Evolutionary conservation across 768 basidiomycete species (phyloP).

Genomic region (Pleurotus pulmonarius): DNA sequence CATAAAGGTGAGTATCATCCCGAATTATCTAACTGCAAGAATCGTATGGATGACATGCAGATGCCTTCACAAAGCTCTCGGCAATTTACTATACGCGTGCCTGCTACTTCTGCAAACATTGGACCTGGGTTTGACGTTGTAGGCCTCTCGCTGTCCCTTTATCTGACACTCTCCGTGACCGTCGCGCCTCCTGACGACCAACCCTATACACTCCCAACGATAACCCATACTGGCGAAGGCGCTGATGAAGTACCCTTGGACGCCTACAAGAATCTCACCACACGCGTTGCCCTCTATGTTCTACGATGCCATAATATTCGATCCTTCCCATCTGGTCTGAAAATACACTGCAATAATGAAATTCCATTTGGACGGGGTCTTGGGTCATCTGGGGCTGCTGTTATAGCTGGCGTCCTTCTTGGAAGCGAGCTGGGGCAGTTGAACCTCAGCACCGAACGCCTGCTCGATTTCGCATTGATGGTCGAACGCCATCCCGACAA

Average conservation of each 20-base stretch:
- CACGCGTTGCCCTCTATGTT: slow-evolving; percentile 96
- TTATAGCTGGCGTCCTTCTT: slow-evolving; percentile 93
- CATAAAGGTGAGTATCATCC: neutral
- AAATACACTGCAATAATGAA: slow-evolving; percentile 81
- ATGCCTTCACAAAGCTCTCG: slow-evolving; percentile 16
- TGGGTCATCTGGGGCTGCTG: slow-evolving; percentile 98
- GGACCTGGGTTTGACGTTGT: slow-evolving; percentile 99
- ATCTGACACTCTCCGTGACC: slow-evolving; percentile 69
- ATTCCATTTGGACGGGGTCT: slow-evolving; percentile 98
- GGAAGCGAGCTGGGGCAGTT: slow-evolving; percentile 81
- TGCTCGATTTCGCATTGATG: slow-evolving; percentile 97
- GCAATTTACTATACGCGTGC: slow-evolving; percentile 73
- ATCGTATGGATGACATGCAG: slow-evolving; percentile 3
- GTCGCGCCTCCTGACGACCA: slow-evolving; percentile 21
- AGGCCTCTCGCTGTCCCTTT: slow-evolving; percentile 91
- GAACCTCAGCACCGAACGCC: slow-evolving; percentile 59
- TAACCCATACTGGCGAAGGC: slow-evolving; percentile 87
- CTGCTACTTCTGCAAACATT: slow-evolving; percentile 98
- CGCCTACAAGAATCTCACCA: slow-evolving; percentile 95
- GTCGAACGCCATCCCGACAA: slow-evolving; percentile 99
- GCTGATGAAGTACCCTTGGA: slow-evolving; percentile 88
- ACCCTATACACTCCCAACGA: slow-evolving; percentile 46
- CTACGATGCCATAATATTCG: slow-evolving; percentile 81
- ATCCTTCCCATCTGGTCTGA: slow-evolving; percentile 73
- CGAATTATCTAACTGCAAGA: neutral